phyloP scores from a whole-genome alignment of 208 protist species.

The Crithidia sp. region DNA sequence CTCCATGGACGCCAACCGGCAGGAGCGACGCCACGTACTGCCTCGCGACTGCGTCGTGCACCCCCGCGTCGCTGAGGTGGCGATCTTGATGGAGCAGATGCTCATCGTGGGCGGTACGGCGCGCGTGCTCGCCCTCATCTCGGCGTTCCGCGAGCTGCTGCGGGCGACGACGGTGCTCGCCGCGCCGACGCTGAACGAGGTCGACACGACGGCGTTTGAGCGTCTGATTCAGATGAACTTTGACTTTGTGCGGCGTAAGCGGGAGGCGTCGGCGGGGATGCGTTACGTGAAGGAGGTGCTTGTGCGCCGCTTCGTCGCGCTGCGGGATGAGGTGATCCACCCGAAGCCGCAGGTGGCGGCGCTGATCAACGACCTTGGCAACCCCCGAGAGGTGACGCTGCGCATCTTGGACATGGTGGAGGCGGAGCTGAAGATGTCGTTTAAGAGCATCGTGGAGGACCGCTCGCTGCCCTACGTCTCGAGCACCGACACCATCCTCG shows the following conservation, averaged over 20 bases:
- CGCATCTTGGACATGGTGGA: slow-evolving; percentile 57
- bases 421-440: slow-evolving; percentile 60
- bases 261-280: slow-evolving; percentile 73
- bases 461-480: slow-evolving; percentile 71
- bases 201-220: slow-evolving; percentile 60
- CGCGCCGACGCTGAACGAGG: slow-evolving; percentile 41
- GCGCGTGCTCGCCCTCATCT: slow-evolving; percentile 68
- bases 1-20: slow-evolving; percentile 32
- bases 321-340: slow-evolving; percentile 45
- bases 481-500: slow-evolving; percentile 71
- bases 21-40: slow-evolving; percentile 19
- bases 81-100: slow-evolving; percentile 79
- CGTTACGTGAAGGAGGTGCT: slow-evolving; percentile 72
- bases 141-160: slow-evolving; percentile 63
- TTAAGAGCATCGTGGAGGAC: slow-evolving; percentile 81
- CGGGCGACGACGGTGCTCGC: slow-evolving; percentile 58
- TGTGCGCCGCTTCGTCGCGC: slow-evolving; percentile 54
- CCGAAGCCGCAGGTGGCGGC: slow-evolving; percentile 23
- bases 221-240: slow-evolving; percentile 74
- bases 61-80: slow-evolving; percentile 74
- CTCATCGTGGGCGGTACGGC: slow-evolving; percentile 78
- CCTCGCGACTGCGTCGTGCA: slow-evolving; percentile 49
- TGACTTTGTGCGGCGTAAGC: slow-evolving; percentile 65
- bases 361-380: slow-evolving; percentile 36
- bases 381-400: slow-evolving; percentile 56